Evolutionary conservation across 192 early-diverging fungal species (phyloP), one percentile per base, ranked within the genome.

Genomic region (Jimgerdemannia lactiflua): DNA sequence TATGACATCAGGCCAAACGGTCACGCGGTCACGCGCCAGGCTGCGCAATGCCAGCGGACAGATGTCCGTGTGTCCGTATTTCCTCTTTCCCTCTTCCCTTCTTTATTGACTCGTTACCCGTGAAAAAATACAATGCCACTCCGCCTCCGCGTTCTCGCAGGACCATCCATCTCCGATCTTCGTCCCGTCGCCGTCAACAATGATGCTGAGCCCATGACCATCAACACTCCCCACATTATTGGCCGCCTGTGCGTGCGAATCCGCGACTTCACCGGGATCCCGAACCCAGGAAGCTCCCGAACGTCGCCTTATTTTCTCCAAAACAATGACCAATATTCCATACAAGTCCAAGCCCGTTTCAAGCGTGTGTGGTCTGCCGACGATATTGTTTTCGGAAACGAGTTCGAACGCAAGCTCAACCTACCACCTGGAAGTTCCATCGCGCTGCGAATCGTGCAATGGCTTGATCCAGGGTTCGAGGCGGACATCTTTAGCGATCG

Each of bases 381-480:
- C 69, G 87, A 92, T 43, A 85, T 95, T 8, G 74, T 95, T 6
- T 95, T 94, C 83, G 94, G 94, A 11, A 90, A 91, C 66, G 86
- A 89, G 69, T 95, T 95, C 75, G 91, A 93, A 71, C 70, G 81
- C 18, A 92, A 92, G 64, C 77, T 94, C 19, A 78, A 83, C 4
- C 85, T 92, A 2, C 94, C 94, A 4, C 88, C 88, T 0, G 89
- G 92, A 39, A 82, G 88, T 9, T 92, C 89, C 69, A 77, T 95
- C 64, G 92, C 92, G 3, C 75, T 94, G 44, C 93, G 90, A 74
- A 90, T 94, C 67, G 88, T 92, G 20, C 88, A 89, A 70, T 86
- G 87, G 72, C 92, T 94, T 74, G 94, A 95, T 79, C 92, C 93
- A 8, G 92, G 90, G 20, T 79, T 95, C 39, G 77, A 92, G 74